These are phyloP conservation scores for Cymbopogon citratus DNA, from an alignment of 176 grass and related monocot genomes.

Conservation along the genomic window DNA sequence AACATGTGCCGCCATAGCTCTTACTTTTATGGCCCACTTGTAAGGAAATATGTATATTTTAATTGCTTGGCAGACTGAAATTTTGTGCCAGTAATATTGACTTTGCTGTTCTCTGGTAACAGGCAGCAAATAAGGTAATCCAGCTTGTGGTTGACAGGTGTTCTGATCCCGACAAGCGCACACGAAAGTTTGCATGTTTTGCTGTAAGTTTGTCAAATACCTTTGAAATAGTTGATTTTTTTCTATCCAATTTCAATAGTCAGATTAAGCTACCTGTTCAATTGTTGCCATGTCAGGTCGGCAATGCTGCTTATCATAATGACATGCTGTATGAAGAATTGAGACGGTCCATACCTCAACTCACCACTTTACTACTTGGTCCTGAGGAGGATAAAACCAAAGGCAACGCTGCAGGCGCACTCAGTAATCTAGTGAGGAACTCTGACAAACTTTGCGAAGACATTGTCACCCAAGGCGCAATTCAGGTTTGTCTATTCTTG, in stretches of 20 bases:
- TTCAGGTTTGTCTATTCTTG: constrained; percentile 51
- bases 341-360: constrained; percentile 66
- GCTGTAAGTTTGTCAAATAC: constrained; percentile 52
- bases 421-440: constrained; percentile 83
- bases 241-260: background rate
- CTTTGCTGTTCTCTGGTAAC: constrained; percentile 20
- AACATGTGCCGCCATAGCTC: constrained; percentile 92
- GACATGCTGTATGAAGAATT: constrained; percentile 78
- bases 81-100: constrained; percentile 3
- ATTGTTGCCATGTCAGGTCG: constrained; percentile 45
- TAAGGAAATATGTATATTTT: constrained; percentile 33
- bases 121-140: constrained; percentile 65
- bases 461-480: constrained; percentile 63
- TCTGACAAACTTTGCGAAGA: constrained; percentile 56
- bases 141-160: constrained; percentile 89
- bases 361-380: constrained; percentile 18
- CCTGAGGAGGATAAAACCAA: no score
- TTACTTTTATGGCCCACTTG: constrained; percentile 86
- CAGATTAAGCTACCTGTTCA: background rate
- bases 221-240: background rate
- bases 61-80: constrained; percentile 7
- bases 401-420: constrained; percentile 23
- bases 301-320: constrained; percentile 98
- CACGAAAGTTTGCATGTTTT: constrained; percentile 95
- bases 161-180: constrained; percentile 80